A percentile compares a stretch with the other conserved stretches of the same genome.
These are phyloP conservation scores for Leavenworthia alabamica DNA, from an alignment of 345 rosid species.

Conservation along the genomic window DNA sequence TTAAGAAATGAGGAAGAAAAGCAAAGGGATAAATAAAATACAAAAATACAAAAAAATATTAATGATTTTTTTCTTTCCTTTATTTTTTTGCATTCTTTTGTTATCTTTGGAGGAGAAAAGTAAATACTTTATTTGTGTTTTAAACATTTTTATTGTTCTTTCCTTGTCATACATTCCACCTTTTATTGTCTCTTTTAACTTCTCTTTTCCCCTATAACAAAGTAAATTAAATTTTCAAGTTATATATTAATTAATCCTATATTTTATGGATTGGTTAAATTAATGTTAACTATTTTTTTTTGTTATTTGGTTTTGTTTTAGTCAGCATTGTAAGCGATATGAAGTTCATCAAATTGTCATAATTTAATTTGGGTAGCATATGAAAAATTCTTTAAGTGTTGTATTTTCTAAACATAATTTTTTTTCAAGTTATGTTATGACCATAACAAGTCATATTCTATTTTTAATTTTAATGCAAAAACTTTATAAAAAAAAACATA, in stretches of 20 bases:
- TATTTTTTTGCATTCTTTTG: slow-evolving; percentile 27
- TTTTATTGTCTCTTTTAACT: slow-evolving; percentile 2
- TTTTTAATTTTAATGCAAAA: no score
- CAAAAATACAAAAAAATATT: slow-evolving; percentile 17
- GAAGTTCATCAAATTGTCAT: not conserved
- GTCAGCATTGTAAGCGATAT: not conserved
- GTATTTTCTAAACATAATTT: no score
- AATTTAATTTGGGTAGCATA: not conserved
- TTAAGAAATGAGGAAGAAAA: slow-evolving; percentile 33
- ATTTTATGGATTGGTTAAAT: not conserved
- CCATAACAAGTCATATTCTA: no score
- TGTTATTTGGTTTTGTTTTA: not conserved
- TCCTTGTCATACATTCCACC: slow-evolving; percentile 18
- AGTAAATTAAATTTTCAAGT: not conserved
- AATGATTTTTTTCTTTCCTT: slow-evolving; percentile 39
- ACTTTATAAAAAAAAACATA: no score
- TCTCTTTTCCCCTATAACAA: not conserved
- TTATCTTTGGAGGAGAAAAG: slow-evolving; percentile 31
- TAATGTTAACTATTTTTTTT: not conserved
- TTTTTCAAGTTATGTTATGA: no score
- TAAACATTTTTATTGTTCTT: slow-evolving; percentile 16
- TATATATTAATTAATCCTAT: not conserved
- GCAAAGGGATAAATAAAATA: slow-evolving; percentile 14
- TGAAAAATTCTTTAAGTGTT: no score
- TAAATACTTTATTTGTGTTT: slow-evolving; percentile 22